These are phyloP conservation scores for Lanmaoa pseudosensibilis DNA, from an alignment of 768 basidiomycete species.

Conservation along the genomic window DNA sequence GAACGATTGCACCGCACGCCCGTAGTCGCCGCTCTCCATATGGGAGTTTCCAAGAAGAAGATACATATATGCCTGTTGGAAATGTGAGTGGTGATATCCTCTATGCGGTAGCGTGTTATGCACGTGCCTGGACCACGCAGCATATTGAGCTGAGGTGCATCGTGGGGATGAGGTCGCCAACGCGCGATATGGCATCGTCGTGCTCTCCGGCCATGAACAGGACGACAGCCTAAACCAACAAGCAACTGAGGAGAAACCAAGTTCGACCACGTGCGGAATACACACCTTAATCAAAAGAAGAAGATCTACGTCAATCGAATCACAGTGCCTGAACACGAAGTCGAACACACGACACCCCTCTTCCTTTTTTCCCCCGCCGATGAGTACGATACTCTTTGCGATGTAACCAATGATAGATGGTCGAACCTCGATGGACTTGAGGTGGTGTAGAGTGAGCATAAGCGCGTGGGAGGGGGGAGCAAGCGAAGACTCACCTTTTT, in stretches of 20 bases:
- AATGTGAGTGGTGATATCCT: neutral
- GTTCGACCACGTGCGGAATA: neutral
- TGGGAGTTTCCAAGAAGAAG: neutral
- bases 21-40: neutral
- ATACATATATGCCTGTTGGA: neutral
- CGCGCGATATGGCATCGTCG: neutral
- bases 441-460: neutral
- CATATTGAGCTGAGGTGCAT: too few relatives aligned
- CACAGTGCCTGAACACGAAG: neutral
- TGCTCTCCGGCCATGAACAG: neutral
- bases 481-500: neutral
- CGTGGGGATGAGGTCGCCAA: neutral
- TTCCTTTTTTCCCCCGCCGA: neutral
- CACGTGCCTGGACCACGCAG: constrained; percentile 1
- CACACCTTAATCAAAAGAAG: constrained; percentile 7
- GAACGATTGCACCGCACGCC: neutral
- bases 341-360: constrained; percentile 1
- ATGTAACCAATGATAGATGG: constrained; percentile 6
- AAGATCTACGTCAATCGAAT: neutral
- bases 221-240: neutral
- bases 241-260: neutral
- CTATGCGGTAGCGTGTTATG: neutral
- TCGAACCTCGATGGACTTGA: constrained; percentile 1
- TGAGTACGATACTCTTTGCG: constrained; percentile 3
- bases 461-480: neutral